Evolutionary conservation across 1,139 yeast species (phyloP), one percentile per base, ranked within the genome.

Genomic region (Taphrina deformans): DNA sequence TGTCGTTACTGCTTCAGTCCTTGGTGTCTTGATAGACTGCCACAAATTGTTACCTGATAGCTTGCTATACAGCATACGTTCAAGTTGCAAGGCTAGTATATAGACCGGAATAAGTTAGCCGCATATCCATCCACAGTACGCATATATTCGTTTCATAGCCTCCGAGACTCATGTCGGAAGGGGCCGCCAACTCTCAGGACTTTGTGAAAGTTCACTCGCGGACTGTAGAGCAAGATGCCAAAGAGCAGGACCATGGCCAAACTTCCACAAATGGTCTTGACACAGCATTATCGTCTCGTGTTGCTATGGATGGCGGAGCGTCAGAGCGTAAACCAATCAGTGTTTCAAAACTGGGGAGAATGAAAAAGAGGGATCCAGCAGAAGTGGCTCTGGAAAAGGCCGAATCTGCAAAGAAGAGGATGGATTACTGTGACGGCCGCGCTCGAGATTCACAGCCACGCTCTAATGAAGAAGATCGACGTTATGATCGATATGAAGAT

Each of bases 321-420:
- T 27, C 45, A 14, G 55, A 46, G 14, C 48, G 63, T 14, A 59
- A 59, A 35, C 63, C 63, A 2, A 59, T 59, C 31, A 51, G 63
- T 7, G 63, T 59, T n/a, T 40, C 56, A 4, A 50, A 38, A 21
- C 27, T 59, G 9, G 63, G 63, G 10, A 59, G 38, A 23, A 59
- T 59, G 63, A 59, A 59, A 50, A 59, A 59, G 24, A 40, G 63
- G 16, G 56, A 48, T 16, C 63, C 63, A 9, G 40, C 33, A 9
- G 52, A 53, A 18, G 21, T 48, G 10, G 35, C 21, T 4, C 14
- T 6, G 16, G 53, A 48, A 18, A 24, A 16, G 16, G 48, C 48
- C 10, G 27, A 44, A 9, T 7, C 48, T 44, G 6, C 40, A 14
- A 35, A 40, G 50, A 48, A 27, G 7, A 41, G 50, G 16, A 6